A percentile compares a stretch with the other conserved stretches of the same genome.
phyloP scores from a whole-genome alignment of 2,329 filamentous ascomycete species.

The Rhinocladiella similis region DNA sequence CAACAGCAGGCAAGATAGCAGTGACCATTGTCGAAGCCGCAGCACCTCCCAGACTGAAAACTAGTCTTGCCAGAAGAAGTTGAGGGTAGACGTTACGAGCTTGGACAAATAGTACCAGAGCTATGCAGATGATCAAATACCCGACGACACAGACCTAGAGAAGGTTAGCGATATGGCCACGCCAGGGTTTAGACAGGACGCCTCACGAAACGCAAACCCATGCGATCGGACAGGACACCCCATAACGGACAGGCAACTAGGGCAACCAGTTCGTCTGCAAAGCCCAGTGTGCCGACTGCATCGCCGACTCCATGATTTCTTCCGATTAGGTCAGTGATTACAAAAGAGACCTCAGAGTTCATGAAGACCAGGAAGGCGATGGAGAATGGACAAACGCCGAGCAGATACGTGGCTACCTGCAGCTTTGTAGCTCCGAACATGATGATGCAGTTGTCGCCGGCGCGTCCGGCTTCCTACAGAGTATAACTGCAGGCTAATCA shows the following conservation, averaged over 20 bases:
- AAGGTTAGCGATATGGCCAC: conserved; percentile 9
- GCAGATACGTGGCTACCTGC: conserved; percentile 61
- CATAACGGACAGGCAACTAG: conserved; percentile 50
- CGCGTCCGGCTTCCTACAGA: neutral
- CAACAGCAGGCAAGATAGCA: conserved; percentile 76
- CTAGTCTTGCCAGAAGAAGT: conserved; percentile 75
- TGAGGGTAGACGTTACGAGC: conserved; percentile 85
- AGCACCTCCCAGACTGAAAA: conserved; percentile 91
- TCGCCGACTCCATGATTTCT: conserved; percentile 57
- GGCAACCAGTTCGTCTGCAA: conserved; percentile 51
- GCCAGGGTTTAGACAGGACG: neutral
- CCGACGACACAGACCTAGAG: conserved; percentile 63
- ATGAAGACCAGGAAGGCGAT: conserved; percentile 67
- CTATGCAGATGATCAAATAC: conserved; percentile 76
- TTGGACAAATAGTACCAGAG: conserved; percentile 80
- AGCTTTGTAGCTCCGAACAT: conserved; percentile 58
- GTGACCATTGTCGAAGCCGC: conserved; percentile 98
- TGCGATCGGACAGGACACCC: conserved; percentile 51
- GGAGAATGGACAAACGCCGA: conserved; percentile 64
- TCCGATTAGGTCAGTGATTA: conserved; percentile 64
- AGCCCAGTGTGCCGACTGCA: conserved; percentile 57
- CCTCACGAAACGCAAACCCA: conserved; percentile 49
- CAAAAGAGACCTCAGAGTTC: conserved; percentile 64
- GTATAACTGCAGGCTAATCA: neutral
- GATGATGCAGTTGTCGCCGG: neutral